Evolutionary conservation across 352 stramenopile genomes (phyloP).

Genomic region (Globisporangium irregulare): DNA sequence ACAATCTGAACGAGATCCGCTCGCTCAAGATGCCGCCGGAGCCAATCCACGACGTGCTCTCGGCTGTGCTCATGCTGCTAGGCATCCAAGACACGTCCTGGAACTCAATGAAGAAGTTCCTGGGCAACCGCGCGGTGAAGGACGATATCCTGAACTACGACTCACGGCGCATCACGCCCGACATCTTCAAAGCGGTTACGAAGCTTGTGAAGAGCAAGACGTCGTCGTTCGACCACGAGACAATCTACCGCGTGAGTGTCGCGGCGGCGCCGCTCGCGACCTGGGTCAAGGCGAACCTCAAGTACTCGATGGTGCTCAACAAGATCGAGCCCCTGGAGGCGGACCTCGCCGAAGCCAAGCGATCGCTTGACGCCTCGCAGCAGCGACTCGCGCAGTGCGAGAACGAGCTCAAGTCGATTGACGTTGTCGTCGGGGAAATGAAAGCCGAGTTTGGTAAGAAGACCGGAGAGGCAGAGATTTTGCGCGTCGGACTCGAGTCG

Average conservation of each 20-base stretch:
- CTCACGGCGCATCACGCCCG: constrained; percentile 85
- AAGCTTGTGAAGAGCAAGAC: constrained; percentile 93
- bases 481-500: constrained; percentile 83
- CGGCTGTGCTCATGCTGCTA: constrained; percentile 93
- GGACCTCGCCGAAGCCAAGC: constrained; percentile 88
- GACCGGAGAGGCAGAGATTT: constrained; percentile 91
- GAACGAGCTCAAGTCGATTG: constrained; percentile 90
- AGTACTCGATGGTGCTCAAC: constrained; percentile 94
- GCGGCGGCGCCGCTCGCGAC: constrained; percentile 91
- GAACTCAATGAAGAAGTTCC: constrained; percentile 97
- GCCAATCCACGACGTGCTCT: constrained; percentile 93
- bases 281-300: constrained; percentile 95
- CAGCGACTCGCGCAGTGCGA: constrained; percentile 88
- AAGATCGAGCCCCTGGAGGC: constrained; percentile 93
- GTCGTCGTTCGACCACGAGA: constrained; percentile 92
- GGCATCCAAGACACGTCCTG: constrained; percentile 95
- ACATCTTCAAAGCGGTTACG: constrained; percentile 89
- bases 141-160: constrained; percentile 97
- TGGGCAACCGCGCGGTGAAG: constrained; percentile 94
- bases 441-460: constrained; percentile 92
- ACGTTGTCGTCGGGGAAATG: constrained; percentile 85
- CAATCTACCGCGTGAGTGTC: constrained; percentile 93
- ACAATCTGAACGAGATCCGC: constrained; percentile 95
- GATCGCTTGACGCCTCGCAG: constrained; percentile 83
- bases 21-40: constrained; percentile 95